These are phyloP conservation scores for Vicia villosa DNA, from an alignment of 306 rosid genomes.

Conservation along the genomic window DNA sequence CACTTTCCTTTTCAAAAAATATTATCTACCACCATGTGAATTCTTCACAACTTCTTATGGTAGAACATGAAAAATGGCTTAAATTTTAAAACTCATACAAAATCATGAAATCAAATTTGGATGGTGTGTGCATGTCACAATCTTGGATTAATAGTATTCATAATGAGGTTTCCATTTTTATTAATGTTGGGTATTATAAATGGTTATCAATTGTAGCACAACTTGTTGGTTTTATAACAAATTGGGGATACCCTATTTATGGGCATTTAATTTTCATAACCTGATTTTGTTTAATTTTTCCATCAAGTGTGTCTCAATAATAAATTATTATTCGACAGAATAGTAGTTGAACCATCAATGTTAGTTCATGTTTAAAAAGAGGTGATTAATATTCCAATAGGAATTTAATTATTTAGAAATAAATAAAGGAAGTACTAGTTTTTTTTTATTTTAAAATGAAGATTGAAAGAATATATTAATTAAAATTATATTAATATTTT, in stretches of 20 bases:
- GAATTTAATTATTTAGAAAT: constrained; percentile 8
- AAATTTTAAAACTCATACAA: constrained; percentile 18
- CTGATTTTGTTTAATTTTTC: constrained; percentile 46
- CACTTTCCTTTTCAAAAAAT: constrained; percentile 35
- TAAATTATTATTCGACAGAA: constrained; percentile 48
- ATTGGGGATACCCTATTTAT: constrained; percentile 40
- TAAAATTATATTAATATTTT: too few species aligned
- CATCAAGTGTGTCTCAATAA: constrained; percentile 39
- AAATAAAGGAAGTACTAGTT: too few species aligned
- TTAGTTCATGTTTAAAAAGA: constrained; percentile 26
- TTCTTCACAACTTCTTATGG: constrained; percentile 7
- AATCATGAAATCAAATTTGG: constrained; percentile 32
- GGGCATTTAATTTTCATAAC: constrained; percentile 48
- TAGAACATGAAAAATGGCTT: constrained; percentile 21
- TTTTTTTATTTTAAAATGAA: too few species aligned
- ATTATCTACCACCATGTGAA: constrained; percentile 42
- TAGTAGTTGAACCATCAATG: constrained; percentile 63
- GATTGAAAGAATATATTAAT: too few species aligned
- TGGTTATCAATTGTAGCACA: constrained; percentile 39
- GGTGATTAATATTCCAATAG: constrained; percentile 1
- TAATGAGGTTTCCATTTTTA: constrained; percentile 7
- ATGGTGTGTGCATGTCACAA: constrained; percentile 34
- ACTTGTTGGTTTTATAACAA: constrained; percentile 45
- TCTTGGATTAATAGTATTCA: constrained; percentile 21
- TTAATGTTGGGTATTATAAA: constrained; percentile 35